phyloP scores from a whole-genome alignment of 2,329 filamentous ascomycete genomes.

The Hypoxylon sp. region DNA sequence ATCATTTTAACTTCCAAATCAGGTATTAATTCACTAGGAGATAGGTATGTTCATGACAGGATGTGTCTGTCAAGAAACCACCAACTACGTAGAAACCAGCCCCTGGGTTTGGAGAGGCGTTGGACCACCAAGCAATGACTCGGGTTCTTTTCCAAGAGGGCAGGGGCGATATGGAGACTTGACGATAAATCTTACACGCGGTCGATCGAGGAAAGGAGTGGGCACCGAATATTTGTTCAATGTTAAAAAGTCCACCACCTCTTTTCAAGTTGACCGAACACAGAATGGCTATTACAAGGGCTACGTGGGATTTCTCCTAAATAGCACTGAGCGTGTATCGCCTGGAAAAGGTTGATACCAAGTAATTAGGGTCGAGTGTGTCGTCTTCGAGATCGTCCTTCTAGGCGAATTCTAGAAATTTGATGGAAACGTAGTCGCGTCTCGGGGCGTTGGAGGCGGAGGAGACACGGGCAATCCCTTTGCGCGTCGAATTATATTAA shows the following conservation, averaged over 20 bases:
- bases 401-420: not conserved
- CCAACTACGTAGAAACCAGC: constrained; percentile 19
- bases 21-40: constrained; percentile 25
- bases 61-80: constrained; percentile 17
- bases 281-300: not conserved
- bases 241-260: not conserved
- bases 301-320: not conserved
- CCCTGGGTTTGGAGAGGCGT: constrained; percentile 12
- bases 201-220: constrained; percentile 8
- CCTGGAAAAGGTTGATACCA: not conserved
- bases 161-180: not conserved
- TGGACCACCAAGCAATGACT: not conserved
- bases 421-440: constrained; percentile 1
- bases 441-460: not conserved
- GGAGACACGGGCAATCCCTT: not conserved
- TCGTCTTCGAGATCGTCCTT: not conserved
- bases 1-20: constrained; percentile 44
- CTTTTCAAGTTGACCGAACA: not conserved
- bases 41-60: constrained; percentile 47
- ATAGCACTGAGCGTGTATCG: not conserved
- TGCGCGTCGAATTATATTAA: not conserved
- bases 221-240: constrained; percentile 13
- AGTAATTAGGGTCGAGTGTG: not conserved
- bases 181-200: not conserved
- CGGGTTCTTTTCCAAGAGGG: not conserved